Evolutionary conservation across 2,329 filamentous ascomycete genomes (phyloP), one percentile per base, ranked within the genome.

Genomic region (Tolypocladium amazonense): DNA sequence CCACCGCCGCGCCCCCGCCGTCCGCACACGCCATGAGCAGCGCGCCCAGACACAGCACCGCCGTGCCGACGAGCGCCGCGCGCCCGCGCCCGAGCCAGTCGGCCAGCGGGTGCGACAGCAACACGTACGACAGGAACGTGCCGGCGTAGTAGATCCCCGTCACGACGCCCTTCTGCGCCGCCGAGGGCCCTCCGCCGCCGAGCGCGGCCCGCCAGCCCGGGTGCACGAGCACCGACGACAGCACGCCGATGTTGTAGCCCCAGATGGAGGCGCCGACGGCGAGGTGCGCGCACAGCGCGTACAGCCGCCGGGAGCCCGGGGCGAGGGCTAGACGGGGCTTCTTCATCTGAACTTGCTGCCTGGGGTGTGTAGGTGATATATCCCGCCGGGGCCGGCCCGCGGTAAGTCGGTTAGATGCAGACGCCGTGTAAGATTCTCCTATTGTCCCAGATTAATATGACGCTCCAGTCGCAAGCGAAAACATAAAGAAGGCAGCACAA

Each of bases 181-280:
- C 75, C 1, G 70, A 72, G 7, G 76, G 80, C n/a, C n/a, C n/a
- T 33, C 77, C 65, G 56, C 76, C 69, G 15, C 76, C 69, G 14
- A 83, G 74, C 8, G 77, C 71, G 23, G 73, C 68, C n/a, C 72
- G 70, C 71, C 82, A 85, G 23, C 82, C 82, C 0, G 78, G 77
- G 64, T 83, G 78, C 6, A 83, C 79, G 58, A 83, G 79, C 43
- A 85, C 74, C 1, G 81, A 81, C 1, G 80, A 80, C 23, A 84
- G 73, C 52, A 85, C 75, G 58, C 82, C 82, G 64, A 85, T 78
- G 66, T 84, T 83, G 68, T 85, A 84, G 18, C 81, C 81, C 80
- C 81, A 83, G 30, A 81, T 75, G 43, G 82, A 80, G 2, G 81
- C 80, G 15, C 80, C 81, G n/a, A 84, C 65, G 1, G 79, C 80